Evolutionary conservation across 371 early-diverging fungal species (phyloP), one percentile per base, ranked within the genome.

Genomic region (Syncephalastrum racemosum): DNA sequence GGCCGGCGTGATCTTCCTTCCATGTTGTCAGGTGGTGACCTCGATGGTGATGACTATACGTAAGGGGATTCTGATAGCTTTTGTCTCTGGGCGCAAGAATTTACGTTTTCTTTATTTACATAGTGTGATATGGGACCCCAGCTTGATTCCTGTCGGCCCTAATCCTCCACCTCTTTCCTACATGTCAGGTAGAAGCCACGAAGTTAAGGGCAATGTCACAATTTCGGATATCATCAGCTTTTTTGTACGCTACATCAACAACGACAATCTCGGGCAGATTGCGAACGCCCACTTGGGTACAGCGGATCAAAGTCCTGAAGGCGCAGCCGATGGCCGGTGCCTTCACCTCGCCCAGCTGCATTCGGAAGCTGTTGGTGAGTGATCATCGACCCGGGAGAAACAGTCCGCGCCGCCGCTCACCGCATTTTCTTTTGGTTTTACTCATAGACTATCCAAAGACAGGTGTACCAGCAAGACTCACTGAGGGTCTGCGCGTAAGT

Each of bases 21-120:
- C 62, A 84, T 86, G 88, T 83, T 89, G 54, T 82, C 87, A 44
- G 94, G 94, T 18, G 89, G 90, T 0, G 96, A 95, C 73, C 65
- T 95, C 8, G 96, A 94, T 64, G 93, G 93, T 13, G 96, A 95
- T 71, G 85, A 87, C 24, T 86, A 79, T 53, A 81, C 79, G 67
- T 74, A 67, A 63, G 68, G 48, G 68, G 48, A 23, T 7, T 15
- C 14, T 36, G 14, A 51, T 14, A 7, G 7, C 2, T 23, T 23
- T 4, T 48, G 46, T 24, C 4, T 23, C 15, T 40, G 14, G 18
- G 5, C 4, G 7, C 16, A 6, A 6, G 20, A 27, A 49, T 36
- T 45, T 0, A 54, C 12, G 5, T 31, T 4, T 44, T 24, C 31
- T 53, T 45, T 23, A 46, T 53, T 2, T 20, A 4, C 43, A 36